Conservation (phyloP, 2,329 filamentous ascomycete genomes). For the Alternaria sp. region DNA sequence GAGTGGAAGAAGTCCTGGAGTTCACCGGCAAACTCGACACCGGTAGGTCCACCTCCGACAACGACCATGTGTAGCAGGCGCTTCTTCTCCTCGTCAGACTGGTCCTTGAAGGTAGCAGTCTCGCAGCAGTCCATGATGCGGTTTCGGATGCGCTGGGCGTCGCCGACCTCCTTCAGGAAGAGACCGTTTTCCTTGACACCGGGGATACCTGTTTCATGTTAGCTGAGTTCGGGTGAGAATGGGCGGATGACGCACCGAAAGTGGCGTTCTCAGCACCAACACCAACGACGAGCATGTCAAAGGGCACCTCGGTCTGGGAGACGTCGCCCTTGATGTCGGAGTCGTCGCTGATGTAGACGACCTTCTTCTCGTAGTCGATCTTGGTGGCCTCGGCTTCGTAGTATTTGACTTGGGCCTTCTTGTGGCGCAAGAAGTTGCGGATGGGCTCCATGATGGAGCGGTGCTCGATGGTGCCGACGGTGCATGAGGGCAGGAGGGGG, state of each 20-base stretch:
- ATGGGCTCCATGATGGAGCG: constrained; percentile 99
- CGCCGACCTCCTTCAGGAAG: constrained; percentile 97
- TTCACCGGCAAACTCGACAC: constrained; percentile 98
- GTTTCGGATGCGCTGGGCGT: constrained; percentile 95
- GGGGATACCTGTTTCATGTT: constrained; percentile 68
- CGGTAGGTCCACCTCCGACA: constrained; percentile 84
- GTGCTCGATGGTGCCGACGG: constrained; percentile 96
- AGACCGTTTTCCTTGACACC: constrained; percentile 94
- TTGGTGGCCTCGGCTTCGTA: constrained; percentile 98
- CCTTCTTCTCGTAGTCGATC: constrained; percentile 89
- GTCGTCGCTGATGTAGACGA: constrained; percentile 88
- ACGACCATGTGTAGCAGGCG: constrained; percentile 97
- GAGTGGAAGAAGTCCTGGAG: constrained; percentile 99
- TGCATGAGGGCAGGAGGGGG: constrained; percentile 94
- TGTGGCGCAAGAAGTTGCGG: constrained; percentile 92
- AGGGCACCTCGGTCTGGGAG: constrained; percentile 85
- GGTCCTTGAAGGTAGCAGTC: constrained; percentile 97
- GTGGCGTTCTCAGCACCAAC: constrained; percentile 98
- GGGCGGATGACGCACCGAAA: constrained; percentile 68
- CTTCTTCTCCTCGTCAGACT: constrained; percentile 84
- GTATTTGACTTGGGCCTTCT: constrained; percentile 91
- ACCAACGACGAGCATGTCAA: constrained; percentile 97
- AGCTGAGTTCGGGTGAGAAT: constrained; percentile 8
- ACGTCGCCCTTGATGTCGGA: constrained; percentile 89
- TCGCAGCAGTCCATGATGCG: constrained; percentile 99